These are phyloP conservation scores for sorghum (Sorghum bicolor) DNA, from an alignment of 176 grass and related monocot species.

Conservation along the genomic window Sorghum_bicolor_NCBIv3 NC_012872.2:12488001-12488500, in stretches of 20 bases:
- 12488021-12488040: conserved; percentile 15
- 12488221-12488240: not conserved
- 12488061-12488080: not conserved
- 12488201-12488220: conserved; percentile 23
- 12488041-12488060: not conserved
- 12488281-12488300: not conserved
- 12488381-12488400: conserved; percentile 16
- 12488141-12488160: not conserved
- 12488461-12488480: not conserved
- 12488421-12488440: not conserved
- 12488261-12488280: conserved; percentile 16
- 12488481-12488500: not conserved
- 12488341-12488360: not conserved
- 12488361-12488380: conserved; percentile 26
- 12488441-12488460: not conserved
- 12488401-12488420: not conserved
- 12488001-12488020: conserved; percentile 18
- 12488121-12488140: not conserved
- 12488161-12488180: conserved; percentile 4
- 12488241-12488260: conserved; percentile 3
- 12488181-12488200: conserved; percentile 3
- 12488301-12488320: conserved; percentile 11
- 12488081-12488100: conserved; percentile 1
- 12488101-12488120: conserved; percentile 17
- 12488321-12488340: conserved; percentile 16